Evolutionary conservation across 768 basidiomycete species (phyloP).

Genomic region (Coprinopsis marcescibilis): DNA sequence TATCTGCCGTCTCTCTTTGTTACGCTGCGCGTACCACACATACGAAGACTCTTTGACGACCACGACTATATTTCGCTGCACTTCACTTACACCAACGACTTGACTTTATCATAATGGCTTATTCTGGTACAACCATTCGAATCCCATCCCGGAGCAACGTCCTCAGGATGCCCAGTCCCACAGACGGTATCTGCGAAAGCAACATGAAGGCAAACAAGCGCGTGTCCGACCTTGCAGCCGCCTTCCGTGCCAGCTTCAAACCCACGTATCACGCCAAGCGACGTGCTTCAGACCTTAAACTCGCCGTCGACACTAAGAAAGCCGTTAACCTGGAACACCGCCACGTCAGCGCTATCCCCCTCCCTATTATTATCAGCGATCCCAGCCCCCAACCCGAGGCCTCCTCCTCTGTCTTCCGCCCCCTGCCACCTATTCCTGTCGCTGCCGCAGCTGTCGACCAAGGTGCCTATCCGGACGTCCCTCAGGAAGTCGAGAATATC

Average conservation of each 20-base stretch:
- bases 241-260: slow-evolving; percentile 27
- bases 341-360: slow-evolving; percentile 32
- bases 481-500: no score
- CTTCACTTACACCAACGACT: no score
- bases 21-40: no score
- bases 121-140: no score
- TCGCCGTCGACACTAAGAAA: slow-evolving; percentile 36
- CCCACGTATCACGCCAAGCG: slow-evolving; percentile 43
- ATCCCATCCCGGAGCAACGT: no score
- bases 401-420: not conserved
- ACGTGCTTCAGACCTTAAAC: slow-evolving; percentile 39
- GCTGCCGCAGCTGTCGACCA: no score
- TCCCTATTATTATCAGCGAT: slow-evolving; percentile 29
- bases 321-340: slow-evolving; percentile 35
- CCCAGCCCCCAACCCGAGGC: slow-evolving; percentile 11
- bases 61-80: no score
- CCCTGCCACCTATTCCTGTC: not conserved
- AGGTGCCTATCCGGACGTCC: no score
- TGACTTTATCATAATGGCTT: no score
- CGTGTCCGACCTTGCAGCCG: slow-evolving; percentile 32
- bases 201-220: slow-evolving; percentile 39
- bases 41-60: no score
- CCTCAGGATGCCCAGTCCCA: no score
- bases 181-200: slow-evolving; percentile 28
- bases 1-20: slow-evolving; percentile 11